phyloP scores from a whole-genome alignment of 2,329 filamentous ascomycete genomes.

The Sporothrix dimorphospora region DNA sequence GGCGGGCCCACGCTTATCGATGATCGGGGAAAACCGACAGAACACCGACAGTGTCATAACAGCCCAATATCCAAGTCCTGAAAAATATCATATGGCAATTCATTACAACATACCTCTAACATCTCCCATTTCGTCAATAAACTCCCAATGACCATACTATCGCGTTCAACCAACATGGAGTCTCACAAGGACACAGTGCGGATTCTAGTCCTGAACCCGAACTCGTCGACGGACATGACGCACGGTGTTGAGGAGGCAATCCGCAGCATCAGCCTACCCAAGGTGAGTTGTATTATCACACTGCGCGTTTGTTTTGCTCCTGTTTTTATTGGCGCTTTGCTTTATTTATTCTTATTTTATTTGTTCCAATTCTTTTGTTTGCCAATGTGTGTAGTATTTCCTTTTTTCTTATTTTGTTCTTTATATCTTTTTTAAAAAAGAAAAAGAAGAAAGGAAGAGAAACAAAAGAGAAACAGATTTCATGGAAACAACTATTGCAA shows the following conservation, averaged over 20 bases:
- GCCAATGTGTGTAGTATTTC: no score
- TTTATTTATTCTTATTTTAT: no score
- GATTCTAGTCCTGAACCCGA: constrained; percentile 78
- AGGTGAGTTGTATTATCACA: constrained; percentile 39
- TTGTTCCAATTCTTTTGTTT: background rate
- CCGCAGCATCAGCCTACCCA: constrained; percentile 45
- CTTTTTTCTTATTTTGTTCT: constrained; percentile 6
- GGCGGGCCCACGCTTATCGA: constrained; percentile 13
- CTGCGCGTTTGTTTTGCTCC: background rate
- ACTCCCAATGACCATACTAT: background rate
- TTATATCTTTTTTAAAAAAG: background rate
- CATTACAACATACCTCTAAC: background rate
- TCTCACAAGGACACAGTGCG: constrained; percentile 35
- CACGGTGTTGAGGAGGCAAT: constrained; percentile 60
- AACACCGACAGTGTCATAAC: background rate
- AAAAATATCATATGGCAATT: background rate
- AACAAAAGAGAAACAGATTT: no score
- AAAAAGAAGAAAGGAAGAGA: background rate
- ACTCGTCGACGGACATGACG: constrained; percentile 75
- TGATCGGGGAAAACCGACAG: background rate
- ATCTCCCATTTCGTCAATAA: background rate
- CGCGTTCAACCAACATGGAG: constrained; percentile 11
- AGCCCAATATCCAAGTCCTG: background rate
- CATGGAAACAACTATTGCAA: background rate
- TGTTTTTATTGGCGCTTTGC: no score